These are phyloP conservation scores for Tetrapisispora phaffii DNA, from an alignment of 805 yeast species.

Conservation along the genomic window DNA sequence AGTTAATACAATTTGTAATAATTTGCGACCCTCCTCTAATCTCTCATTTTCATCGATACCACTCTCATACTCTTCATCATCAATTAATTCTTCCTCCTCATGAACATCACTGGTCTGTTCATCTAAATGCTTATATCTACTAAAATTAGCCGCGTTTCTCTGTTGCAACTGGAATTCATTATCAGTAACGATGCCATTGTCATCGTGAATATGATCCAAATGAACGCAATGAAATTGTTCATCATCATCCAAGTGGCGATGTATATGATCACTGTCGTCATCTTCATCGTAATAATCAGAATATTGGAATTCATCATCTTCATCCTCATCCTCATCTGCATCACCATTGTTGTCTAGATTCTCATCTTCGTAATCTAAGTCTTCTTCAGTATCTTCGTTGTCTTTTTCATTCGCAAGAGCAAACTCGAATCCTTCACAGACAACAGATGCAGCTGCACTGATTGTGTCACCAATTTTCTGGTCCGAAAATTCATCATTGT, in stretches of 20 bases:
- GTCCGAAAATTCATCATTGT: constrained; percentile 15
- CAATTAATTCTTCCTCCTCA: constrained; percentile 10
- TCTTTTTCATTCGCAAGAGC: constrained; percentile 10
- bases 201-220: constrained; percentile 5
- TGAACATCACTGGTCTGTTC: not conserved
- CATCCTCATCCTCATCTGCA: constrained; percentile 14
- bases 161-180: not conserved
- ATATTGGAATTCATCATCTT: constrained; percentile 16
- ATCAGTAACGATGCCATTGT: not conserved
- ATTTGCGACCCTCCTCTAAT: constrained; percentile 66
- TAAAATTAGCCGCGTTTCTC: not conserved
- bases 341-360: constrained; percentile 12
- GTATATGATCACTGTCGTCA: constrained; percentile 11
- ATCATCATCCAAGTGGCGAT: constrained; percentile 6
- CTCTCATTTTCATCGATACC: constrained; percentile 51
- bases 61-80: constrained; percentile 27
- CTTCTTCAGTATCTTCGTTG: constrained; percentile 20
- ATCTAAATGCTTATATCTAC: not conserved
- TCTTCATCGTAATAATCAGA: constrained; percentile 26
- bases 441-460: constrained; percentile 25
- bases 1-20: constrained; percentile 72
- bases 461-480: constrained; percentile 18
- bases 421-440: constrained; percentile 9
- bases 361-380: constrained; percentile 21
- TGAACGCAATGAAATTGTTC: constrained; percentile 8